These are phyloP conservation scores for Aphanomyces invadans DNA, from an alignment of 352 stramenopile species.

Conservation along the genomic window DNA sequence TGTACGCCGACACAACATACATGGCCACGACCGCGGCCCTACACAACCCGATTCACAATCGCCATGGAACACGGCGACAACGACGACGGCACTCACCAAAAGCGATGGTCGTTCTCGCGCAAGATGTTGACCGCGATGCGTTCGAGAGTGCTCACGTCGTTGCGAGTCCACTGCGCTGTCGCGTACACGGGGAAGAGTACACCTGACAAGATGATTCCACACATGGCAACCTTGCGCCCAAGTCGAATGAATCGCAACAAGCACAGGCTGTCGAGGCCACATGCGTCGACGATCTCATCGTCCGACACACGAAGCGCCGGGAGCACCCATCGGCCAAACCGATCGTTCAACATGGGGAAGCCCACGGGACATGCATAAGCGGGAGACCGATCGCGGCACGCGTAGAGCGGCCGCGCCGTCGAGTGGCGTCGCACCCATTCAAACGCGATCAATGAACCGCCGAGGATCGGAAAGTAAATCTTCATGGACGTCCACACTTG, in stretches of 20 bases:
- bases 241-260: constrained; percentile 65
- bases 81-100: constrained; percentile 20
- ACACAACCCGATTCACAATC: neutral
- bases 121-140: constrained; percentile 5
- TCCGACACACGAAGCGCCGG: constrained; percentile 41
- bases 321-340: constrained; percentile 42
- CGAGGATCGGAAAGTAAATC: constrained; percentile 63
- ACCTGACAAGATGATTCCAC: constrained; percentile 44
- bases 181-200: constrained; percentile 66
- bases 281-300: constrained; percentile 57
- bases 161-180: constrained; percentile 30
- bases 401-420: constrained; percentile 34
- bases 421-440: constrained; percentile 41
- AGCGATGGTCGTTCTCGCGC: neutral
- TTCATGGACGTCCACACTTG: constrained; percentile 46
- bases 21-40: constrained; percentile 40
- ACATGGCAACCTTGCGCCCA: constrained; percentile 52
- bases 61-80: neutral
- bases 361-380: constrained; percentile 30
- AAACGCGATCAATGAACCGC: constrained; percentile 42
- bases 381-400: constrained; percentile 33
- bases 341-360: constrained; percentile 18
- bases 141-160: constrained; percentile 3
- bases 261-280: constrained; percentile 60
- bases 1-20: constrained; percentile 51